Base-by-base conservation (phyloP, 306 rosid species). In the Vachellia pachyceras region DNA sequence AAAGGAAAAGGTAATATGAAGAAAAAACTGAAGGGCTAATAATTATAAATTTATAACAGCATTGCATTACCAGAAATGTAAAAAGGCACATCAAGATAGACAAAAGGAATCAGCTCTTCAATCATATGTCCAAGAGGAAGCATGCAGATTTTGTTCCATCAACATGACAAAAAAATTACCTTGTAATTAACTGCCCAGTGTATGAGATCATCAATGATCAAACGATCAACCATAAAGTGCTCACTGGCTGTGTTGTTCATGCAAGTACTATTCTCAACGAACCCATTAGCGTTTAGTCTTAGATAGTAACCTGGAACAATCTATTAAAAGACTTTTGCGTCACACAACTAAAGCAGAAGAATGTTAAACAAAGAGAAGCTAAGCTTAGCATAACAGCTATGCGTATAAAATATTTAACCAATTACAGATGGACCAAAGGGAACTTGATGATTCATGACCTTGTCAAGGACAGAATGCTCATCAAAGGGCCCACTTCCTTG, bases 291-390 rank as follows among this genome's bases (percentile, higher is more conserved):
- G 76, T 93, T 91, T 84, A 93, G 90, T 90, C 99, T 93, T 83
- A 95, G 85, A 90, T 93, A 95, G 83, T 95, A 95, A 71, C 99
- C 99, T 70, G 99, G 99, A 84, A 95, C 99, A 91, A 95, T 93
- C 99, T 95, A 86, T 83, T 66, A 82, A 72, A 72, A 82, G 35
- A 66, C 44, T 46, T 71, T 10, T n/a, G 72, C 42, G 87, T 90
- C 85, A 84, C 69, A 69, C 73, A 58, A 83, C 74, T 80, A 72
- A 72, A 85, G 11, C 61, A 12, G 63, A 74, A 25, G 77, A 67
- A 77, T 68, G 63, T 52, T 12, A 46, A 49, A 83, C 77, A 80
- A 80, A 66, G 76, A 79, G 55, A 79, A 57, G 55, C 76, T 73
- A 70, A 17, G 65, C 69, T 40, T 77, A 68, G 84, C 41, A 60